These are phyloP conservation scores for Colletotrichum sp. DNA, from an alignment of 2,329 filamentous ascomycete genomes.

Conservation along the genomic window DNA sequence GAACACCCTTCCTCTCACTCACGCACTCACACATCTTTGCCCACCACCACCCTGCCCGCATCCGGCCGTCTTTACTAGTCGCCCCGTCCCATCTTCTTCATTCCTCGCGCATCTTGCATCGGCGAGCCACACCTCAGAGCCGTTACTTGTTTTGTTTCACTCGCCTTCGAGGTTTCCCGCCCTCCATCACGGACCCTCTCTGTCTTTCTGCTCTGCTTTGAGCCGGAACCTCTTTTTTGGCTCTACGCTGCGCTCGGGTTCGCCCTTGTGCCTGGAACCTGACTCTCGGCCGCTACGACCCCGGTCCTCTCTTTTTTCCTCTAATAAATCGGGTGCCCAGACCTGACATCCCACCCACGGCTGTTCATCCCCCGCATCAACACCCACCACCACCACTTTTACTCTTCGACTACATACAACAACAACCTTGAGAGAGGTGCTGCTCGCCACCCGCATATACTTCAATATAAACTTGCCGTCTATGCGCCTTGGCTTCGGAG, in stretches of 20 bases:
- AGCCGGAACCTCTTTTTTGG: neutral
- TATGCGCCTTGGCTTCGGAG: neutral
- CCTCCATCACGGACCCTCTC: neutral
- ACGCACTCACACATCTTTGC: neutral
- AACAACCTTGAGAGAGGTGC: neutral
- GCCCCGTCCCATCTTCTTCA: slow-evolving; percentile 6
- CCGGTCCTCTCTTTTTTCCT: neutral
- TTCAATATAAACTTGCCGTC: neutral
- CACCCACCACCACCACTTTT: neutral
- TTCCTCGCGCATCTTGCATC: neutral
- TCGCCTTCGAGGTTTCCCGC: slow-evolving; percentile 7
- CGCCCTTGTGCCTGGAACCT: neutral
- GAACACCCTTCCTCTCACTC: neutral
- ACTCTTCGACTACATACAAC: neutral
- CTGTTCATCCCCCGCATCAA: neutral
- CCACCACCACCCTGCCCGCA: neutral
- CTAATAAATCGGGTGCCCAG: slow-evolving; percentile 13
- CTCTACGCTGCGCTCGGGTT: neutral
- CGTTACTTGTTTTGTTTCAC: slow-evolving; percentile 22
- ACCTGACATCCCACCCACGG: neutral
- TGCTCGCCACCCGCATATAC: neutral
- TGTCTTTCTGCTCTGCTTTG: neutral
- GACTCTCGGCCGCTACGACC: neutral
- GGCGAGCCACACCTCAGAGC: neutral
- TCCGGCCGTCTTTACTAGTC: neutral